A percentile compares a stretch with the other conserved stretches of the same genome.
Conservation (phyloP, 306 rosid species). For the Cucumis hystrix region DNA sequence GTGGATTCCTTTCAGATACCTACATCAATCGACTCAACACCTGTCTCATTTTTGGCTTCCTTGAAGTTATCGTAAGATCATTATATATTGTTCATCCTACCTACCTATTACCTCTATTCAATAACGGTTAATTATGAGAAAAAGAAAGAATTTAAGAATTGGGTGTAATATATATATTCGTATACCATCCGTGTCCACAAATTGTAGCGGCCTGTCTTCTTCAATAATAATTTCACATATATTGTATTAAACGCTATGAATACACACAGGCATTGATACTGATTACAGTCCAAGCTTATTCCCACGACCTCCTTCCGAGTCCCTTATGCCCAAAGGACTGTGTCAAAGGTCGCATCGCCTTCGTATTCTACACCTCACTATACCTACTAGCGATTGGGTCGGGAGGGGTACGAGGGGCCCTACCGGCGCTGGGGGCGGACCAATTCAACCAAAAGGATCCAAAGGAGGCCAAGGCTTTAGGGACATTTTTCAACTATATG, state of each 20-base stretch:
- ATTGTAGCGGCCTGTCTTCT: too few relatives aligned
- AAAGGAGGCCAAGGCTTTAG: conserved; percentile 45
- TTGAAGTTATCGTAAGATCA: conserved; percentile 41
- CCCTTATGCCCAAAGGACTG: conserved; percentile 32
- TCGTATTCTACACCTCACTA: conserved; percentile 43
- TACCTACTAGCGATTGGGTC: conserved; percentile 47
- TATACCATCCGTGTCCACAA: too few relatives aligned
- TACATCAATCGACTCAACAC: conserved; percentile 54
- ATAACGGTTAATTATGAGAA: too few relatives aligned
- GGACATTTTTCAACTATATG: conserved; percentile 58
- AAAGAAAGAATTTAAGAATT: too few relatives aligned
- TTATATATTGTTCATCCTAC: too few relatives aligned
- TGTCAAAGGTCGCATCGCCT: conserved; percentile 32
- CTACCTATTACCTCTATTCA: too few relatives aligned
- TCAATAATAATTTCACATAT: too few relatives aligned
- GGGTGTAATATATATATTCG: too few relatives aligned
- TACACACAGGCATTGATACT: not conserved
- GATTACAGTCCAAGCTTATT: conserved; percentile 11
- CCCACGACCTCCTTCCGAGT: conserved; percentile 38
- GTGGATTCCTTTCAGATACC: conserved; percentile 81
- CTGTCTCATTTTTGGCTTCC: conserved; percentile 45
- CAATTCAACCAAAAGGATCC: conserved; percentile 48
- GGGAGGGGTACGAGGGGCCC: conserved; percentile 67
- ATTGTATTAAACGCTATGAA: too few relatives aligned
- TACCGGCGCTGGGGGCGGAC: conserved; percentile 75